A percentile compares a stretch with the other conserved stretches of the same genome.
Evolutionary conservation across 73 alveolate genomes (phyloP).

Genomic region (Tetrahymena thermophila): DNA sequence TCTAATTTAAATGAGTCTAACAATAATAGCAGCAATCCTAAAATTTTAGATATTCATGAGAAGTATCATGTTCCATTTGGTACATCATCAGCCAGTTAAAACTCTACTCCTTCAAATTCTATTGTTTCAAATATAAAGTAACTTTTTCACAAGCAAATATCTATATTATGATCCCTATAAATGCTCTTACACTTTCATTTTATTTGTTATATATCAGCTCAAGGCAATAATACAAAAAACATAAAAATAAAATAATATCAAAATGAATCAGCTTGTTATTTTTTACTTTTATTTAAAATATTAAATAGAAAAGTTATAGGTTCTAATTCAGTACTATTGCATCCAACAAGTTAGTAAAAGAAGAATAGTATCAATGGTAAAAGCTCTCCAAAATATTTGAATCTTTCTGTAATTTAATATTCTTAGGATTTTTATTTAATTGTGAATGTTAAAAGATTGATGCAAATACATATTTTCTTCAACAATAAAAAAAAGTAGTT

Average conservation of each 20-base stretch:
- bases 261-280: not conserved
- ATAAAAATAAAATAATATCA: not conserved
- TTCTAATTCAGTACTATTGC: not conserved
- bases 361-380: not conserved
- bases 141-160: not conserved
- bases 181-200: not conserved
- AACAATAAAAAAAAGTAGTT: not conserved
- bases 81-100: not conserved
- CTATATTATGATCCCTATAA: not conserved
- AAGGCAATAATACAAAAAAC: not conserved
- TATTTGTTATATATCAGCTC: too few relatives aligned
- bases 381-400: not conserved
- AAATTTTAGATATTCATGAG: not conserved
- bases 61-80: not conserved
- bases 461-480: not conserved
- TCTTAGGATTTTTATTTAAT: not conserved
- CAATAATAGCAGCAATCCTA: not conserved
- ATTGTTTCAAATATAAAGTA: not conserved
- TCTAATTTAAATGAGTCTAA: not conserved
- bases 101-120: not conserved
- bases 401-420: not conserved
- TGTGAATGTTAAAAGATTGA: not conserved
- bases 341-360: not conserved
- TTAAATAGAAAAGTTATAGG: not conserved
- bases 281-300: not conserved